Evolutionary conservation across 1,284 basidiomycete species (phyloP), one percentile per base, ranked within the genome.

Genomic region (Pyrrhoderma noxium): DNA sequence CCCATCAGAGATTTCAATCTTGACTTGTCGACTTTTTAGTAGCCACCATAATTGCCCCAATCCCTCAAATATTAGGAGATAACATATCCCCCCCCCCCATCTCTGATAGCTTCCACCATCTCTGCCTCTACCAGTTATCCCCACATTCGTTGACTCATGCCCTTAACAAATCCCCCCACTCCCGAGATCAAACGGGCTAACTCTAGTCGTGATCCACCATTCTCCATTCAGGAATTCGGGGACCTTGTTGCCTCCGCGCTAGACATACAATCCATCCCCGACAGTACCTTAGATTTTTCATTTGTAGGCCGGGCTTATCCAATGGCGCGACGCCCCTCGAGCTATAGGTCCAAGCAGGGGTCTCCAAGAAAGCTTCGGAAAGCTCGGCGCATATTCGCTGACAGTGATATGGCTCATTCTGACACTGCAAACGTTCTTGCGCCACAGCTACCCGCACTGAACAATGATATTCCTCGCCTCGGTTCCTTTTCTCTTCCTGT

Each of bases 171-270:
- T 41, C 23, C 34, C 18, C 34, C 38, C 22, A 21, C 21, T 11
- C 43, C n/a, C n/a, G 18, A 2, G 13, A 9, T 13, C 31, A 38
- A 18, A 25, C 19, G 8, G 23, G 21, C 31, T 8, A n/a, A 21
- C 27, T 19, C 35, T 39, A 19, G 16, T 5, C 51, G 41, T 19
- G 43, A 46, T 18, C 50, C 16, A 18, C 38, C 50, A 7, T 56
- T 56, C 44, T 44, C 50, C 22, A 39, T 56, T 9, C 39, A 56
- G 19, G 46, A 56, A 16, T 56, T 56, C 39, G 37, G 45, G 23
- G 46, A 49, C 2, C 51, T 56, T 40, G 54, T 56, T 40, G 44
- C 51, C 5, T 31, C 41, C 31, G 54, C 54, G 3, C 54, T 56
- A 23, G 50, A 52, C 41, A 34, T 52, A 11, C 50, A 56, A n/a